Base-by-base conservation (phyloP, 345 rosid genomes). In the Eucalyptus curtisii region DNA sequence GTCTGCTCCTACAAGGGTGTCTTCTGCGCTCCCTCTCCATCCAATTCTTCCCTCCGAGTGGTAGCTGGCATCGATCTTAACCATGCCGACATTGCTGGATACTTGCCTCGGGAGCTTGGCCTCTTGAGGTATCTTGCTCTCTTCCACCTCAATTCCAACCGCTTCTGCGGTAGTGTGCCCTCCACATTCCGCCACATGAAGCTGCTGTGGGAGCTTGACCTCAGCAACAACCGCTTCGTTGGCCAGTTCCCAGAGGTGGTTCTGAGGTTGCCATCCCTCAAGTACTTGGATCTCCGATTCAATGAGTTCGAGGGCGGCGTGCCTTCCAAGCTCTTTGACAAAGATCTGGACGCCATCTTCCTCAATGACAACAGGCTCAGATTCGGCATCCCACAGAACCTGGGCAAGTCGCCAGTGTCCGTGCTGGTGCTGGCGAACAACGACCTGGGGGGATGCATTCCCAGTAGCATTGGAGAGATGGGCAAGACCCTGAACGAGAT, bases 1-100 rank as follows among this genome's bases (percentile, higher is more conserved):
- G 96, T 97, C 20, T 97, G 99, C 92, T 95, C 94, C 94, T 95
- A 97, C 93, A 92, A 92, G 17, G 98, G 98, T 50, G 91, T 96
- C 33, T 95, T 94, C 92, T 96, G 98, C 68, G 87, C 92, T 9
- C 81, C 90, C 3, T 93, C 95, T 48, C 95, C 92, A 9, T 96
- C 94, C 53, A 88, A 95, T 49, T 92, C 95, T 17, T 81, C 93
- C 19, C 61, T 95, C 79, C 89, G 90, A 85, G 96, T 97, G 2
- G 96, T 97, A 20, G 98, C 98, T 2, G 97, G 96, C 37, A 89
- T 97, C 27, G 98, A 97, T 91, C 92, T 97, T 25, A 96, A 97
- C 90, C 95, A 94, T 47, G 99, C 93, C 0, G 95, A 96, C 91
- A 92, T 97, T 27, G 97, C 99, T 5, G 97, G 99, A 20, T 91